Evolutionary conservation across 2,329 filamentous ascomycete species (phyloP), one percentile per base, ranked within the genome.

Genomic region (Pseudogymnoascus sp.): DNA sequence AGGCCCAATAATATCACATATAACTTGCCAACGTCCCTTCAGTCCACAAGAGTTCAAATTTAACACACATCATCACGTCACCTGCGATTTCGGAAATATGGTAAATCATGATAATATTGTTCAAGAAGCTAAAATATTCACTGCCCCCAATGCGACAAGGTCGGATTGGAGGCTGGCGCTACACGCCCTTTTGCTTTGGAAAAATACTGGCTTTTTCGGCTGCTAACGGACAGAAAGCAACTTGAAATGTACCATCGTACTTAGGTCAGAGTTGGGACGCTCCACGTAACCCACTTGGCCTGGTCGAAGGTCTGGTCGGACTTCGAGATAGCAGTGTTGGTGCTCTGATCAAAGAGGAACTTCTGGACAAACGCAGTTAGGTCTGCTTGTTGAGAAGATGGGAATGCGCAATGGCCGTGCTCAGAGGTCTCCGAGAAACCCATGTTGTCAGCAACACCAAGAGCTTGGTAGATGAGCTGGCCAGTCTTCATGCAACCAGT

Each of bases 401-500:
- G 80, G 68, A 83, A 82, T 30, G 69, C 69, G 70, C 81, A 83
- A 67, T 83, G 80, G 57, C 70, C 70, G 67, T 82, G 76, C 54
- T 73, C 74, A 3, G 78, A 78, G 12, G 77, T 72, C 67, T 79
- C 76, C 18, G 76, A 78, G 65, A 78, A 81, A 0, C 80, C 80
- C 70, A 82, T 78, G 67, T 78, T 76, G 63, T 82, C 79, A 0
- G 77, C 72, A 1, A 72, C 79, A 11, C 80, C 82, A 2, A 82
- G 71, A 62, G 79, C 81, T 70, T 82, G 77, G 67, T 81, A 85
- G 30, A 83, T 78, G n/a, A 75, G 70, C 64, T 78, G 79, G 2
- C 76, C 81, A 4, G 77, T 78, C 58, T 79, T 79, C 78, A 79
- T 80, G 68, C 80, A 82, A 6, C 75, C 79, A 63, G 79, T 82